Percentiles rank a stretch among this genome's conserved stretches.
phyloP scores from a whole-genome alignment of 2,329 filamentous ascomycete species.

The Dothidotthia symphoricarpi region DNA sequence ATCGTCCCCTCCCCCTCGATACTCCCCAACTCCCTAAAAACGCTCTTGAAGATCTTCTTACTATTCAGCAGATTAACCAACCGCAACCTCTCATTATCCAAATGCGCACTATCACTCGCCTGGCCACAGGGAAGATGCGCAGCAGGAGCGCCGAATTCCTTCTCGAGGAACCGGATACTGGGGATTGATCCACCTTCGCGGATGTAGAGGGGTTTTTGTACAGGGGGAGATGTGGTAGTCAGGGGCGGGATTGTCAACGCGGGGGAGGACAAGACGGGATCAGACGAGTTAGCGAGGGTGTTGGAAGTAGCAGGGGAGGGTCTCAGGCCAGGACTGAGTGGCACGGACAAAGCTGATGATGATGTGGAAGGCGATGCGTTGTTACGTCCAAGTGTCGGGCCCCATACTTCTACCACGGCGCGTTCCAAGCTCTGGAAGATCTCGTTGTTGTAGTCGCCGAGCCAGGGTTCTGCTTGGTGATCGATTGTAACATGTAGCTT shows the following conservation, averaged over 20 bases:
- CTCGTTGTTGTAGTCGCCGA: slow-evolving; percentile 85
- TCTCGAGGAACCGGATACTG: slow-evolving; percentile 88
- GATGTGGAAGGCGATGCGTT: slow-evolving; percentile 8
- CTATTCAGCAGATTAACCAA: slow-evolving; percentile 87
- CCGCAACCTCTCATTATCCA: slow-evolving; percentile 91
- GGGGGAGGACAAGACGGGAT: slow-evolving; percentile 6
- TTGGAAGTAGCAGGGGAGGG: slow-evolving; percentile 51
- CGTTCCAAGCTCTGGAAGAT: slow-evolving; percentile 87
- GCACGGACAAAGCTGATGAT: slow-evolving; percentile 8
- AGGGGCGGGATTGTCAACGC: neutral
- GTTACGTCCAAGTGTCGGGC: slow-evolving; percentile 48
- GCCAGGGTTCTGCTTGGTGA: slow-evolving; percentile 92
- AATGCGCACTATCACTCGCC: slow-evolving; percentile 87
- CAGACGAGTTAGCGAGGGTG: slow-evolving; percentile 48
- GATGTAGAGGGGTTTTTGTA: slow-evolving; percentile 76
- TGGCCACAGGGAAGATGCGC: slow-evolving; percentile 93
- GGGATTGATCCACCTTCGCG: slow-evolving; percentile 94
- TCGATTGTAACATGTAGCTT: slow-evolving; percentile 78
- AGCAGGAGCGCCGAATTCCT: slow-evolving; percentile 86
- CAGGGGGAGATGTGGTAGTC: too few relatives aligned
- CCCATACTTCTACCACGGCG: slow-evolving; percentile 84
- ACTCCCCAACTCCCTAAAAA: slow-evolving; percentile 65
- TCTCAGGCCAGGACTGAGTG: slow-evolving; percentile 11
- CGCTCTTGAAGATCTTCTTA: slow-evolving; percentile 82
- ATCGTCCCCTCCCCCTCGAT: too few relatives aligned